Conservation (phyloP, 441 rosid species). For the Gossypium lobatum region DNA sequence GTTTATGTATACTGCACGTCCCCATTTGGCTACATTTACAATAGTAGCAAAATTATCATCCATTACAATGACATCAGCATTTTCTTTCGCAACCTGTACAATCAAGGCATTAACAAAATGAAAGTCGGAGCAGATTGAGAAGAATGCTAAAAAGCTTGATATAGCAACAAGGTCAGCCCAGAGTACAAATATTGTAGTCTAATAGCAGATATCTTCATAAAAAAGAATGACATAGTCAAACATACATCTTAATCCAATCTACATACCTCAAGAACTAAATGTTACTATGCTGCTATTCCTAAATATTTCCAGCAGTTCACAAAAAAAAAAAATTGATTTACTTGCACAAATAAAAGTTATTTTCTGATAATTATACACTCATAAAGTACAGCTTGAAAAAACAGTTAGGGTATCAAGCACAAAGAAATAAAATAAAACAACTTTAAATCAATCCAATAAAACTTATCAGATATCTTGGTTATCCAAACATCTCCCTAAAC, state of each 20-base stretch:
- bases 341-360: neutral
- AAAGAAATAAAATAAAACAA: neutral
- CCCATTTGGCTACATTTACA: slow-evolving; percentile 63
- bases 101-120: slow-evolving; percentile 3
- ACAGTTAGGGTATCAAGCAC: neutral
- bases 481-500: too few relatives aligned
- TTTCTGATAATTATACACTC: neutral
- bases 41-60: slow-evolving; percentile 72
- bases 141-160: neutral
- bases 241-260: neutral
- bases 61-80: slow-evolving; percentile 68
- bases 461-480: neutral
- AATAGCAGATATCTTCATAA: slow-evolving; percentile 1
- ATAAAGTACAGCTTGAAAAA: neutral
- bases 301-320: neutral
- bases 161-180: slow-evolving; percentile 1
- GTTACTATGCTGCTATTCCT: neutral
- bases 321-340: slow-evolving; percentile 4
- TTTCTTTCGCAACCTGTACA: slow-evolving; percentile 74
- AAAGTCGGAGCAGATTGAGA: neutral
- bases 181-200: neutral
- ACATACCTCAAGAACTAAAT: neutral
- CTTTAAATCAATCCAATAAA: neutral
- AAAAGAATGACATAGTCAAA: neutral
- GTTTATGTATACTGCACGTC: slow-evolving; percentile 74